phyloP scores from a whole-genome alignment of 345 rosid species.

The Linum tenue region DNA sequence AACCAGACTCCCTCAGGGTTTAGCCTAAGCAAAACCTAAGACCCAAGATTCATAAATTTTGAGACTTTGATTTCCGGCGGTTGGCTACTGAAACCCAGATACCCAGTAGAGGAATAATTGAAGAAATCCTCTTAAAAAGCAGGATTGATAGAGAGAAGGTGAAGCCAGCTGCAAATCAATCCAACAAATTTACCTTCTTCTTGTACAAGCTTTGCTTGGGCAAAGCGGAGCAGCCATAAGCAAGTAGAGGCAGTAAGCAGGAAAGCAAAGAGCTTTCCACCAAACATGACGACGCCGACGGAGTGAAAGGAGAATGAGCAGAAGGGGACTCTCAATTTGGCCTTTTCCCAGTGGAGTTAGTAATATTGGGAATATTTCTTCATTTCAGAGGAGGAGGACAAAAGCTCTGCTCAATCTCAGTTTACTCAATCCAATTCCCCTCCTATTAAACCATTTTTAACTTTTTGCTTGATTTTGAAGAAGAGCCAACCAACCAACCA shows the following conservation, averaged over 20 bases:
- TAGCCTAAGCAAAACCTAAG: not conserved
- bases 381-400: too few relatives aligned
- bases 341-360: not conserved
- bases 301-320: not conserved
- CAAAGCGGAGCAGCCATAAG: slow-evolving; percentile 27
- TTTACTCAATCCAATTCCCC: too few relatives aligned
- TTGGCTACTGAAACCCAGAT: too few relatives aligned
- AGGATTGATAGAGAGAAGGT: slow-evolving; percentile 1
- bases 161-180: too few relatives aligned
- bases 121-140: not conserved
- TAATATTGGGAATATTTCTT: too few relatives aligned
- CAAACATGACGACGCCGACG: slow-evolving; percentile 20
- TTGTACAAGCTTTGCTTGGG: slow-evolving; percentile 39
- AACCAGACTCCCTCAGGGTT: not conserved
- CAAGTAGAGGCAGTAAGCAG: slow-evolving; percentile 32
- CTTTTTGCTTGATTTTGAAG: too few relatives aligned
- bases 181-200: slow-evolving; percentile 34
- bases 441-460: too few relatives aligned
- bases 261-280: slow-evolving; percentile 22
- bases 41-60: not conserved
- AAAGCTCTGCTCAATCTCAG: too few relatives aligned
- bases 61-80: slow-evolving; percentile 2
- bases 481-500: too few relatives aligned
- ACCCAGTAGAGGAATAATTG: too few relatives aligned
- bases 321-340: not conserved